These are phyloP conservation scores for Centella asiatica DNA, from an alignment of 129 eudicot genomes.

Conservation along the genomic window DNA sequence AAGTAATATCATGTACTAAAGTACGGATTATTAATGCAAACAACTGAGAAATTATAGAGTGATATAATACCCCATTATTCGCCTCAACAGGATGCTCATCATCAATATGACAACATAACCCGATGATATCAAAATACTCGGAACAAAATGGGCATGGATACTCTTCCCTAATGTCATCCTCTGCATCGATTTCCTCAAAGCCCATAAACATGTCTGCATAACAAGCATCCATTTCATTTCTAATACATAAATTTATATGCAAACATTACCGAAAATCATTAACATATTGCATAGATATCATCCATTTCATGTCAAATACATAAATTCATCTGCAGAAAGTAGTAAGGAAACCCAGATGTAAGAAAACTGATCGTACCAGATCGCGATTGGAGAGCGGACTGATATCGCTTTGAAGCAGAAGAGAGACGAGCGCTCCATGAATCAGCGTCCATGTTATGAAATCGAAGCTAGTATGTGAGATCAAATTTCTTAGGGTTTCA, in stretches of 20 bases:
- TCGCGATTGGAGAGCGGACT: conserved; percentile 78
- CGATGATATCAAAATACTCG: conserved; percentile 76
- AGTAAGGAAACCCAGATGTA: conserved; percentile 3
- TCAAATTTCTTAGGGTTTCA: conserved; percentile 28
- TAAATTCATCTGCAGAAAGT: neutral
- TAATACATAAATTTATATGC: neutral
- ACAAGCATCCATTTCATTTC: conserved; percentile 18
- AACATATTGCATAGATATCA: conserved; percentile 49
- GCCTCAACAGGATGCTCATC: conserved; percentile 89
- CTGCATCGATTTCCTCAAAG: conserved; percentile 75
- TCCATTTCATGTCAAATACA: conserved; percentile 10
- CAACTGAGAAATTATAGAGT: neutral
- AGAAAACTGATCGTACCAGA: conserved; percentile 37
- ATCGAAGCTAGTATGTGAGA: conserved; percentile 4
- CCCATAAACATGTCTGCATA: conserved; percentile 79
- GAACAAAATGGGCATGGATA: conserved; percentile 81
- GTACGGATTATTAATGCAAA: neutral
- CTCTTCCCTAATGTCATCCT: conserved; percentile 85
- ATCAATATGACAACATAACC: conserved; percentile 94
- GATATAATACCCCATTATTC: conserved; percentile 74
- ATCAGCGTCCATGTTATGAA: conserved; percentile 65
- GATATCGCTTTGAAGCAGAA: conserved; percentile 71
- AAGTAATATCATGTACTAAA: neutral
- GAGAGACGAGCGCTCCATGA: conserved; percentile 86
- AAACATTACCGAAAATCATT: conserved; percentile 13